Evolutionary conservation across 139 green algal species (phyloP), one percentile per base, ranked within the genome.

Genomic region (Micractinium sp.): DNA sequence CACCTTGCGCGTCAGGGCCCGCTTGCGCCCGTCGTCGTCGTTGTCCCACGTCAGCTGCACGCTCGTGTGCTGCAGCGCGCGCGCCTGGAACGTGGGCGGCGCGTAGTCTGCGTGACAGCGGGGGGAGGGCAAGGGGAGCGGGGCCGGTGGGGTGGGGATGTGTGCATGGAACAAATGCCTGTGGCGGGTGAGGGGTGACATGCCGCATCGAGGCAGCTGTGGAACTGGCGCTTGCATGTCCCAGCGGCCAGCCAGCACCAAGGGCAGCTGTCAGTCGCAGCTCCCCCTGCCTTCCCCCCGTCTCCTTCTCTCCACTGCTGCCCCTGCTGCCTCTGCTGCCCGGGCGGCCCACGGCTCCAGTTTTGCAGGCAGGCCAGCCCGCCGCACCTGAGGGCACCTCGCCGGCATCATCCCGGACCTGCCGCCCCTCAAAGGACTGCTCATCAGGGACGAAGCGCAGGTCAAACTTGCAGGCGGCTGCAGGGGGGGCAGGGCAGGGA

Each of bases 41-140:
- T 94, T 96, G 73, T 99, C 97, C 97, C 97, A 99, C 0, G 96
- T 97, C 74, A 99, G 95, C 89, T 96, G 95, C 78, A 97, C 95
- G 81, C 95, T 95, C 18, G 96, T 98, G 95, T 98, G 96, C 94
- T 98, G 95, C 89, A 99, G 93, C 41, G 95, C 96, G 27, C 90
- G 90, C 36, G 93, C 96, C 90, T 96, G 94, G 85, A 96, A 95
- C 14, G 94, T 86, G 0, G 97, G 96, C 22, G 97, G 92, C 23
- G 80, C 56, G 90, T 99, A 99, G 75, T 94, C 95, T 27, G 86
- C 15, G 97, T 3, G 36, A 7, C 5, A 29, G 78, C 14, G 16
- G 15, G 2, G 33, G 81, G 31, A 41, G 66, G 2, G 71, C 31
- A 18, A 18, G 71, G 31, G n/a, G 71, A 36, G 71, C n/a, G 71